Base-by-base conservation (phyloP, 306 rosid species). In the Morella rubra region DNA sequence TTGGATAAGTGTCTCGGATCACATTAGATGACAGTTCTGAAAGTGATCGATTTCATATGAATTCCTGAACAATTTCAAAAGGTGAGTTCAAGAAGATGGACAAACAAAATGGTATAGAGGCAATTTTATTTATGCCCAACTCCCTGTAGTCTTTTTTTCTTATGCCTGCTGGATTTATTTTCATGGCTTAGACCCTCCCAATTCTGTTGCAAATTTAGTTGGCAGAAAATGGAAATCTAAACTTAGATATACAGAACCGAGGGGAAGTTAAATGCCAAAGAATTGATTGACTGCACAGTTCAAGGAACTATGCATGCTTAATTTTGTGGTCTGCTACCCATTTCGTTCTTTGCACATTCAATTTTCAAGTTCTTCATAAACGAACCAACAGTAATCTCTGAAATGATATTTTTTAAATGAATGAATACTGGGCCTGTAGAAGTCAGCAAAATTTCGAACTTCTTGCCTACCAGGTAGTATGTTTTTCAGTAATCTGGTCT, bases 401-500 rank as follows among this genome's bases (percentile, higher is more conserved):
- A 14, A 42, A 65, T 9, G 24, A 61, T 32, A 61, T 32, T 61
- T 12, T 61, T 5, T 27, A 61, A 13, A 61, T 61, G 68, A 61
- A 32, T 19, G 27, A 13, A 13, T 6, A 8, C 4, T 0, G 6
- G 32, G 44, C 68, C n/a, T 6, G 32, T 24, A 27, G 44, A 60
- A 60, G 20, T 20, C 37, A 14, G 1, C 56, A 14, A 56, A 32
- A 50, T 64, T 53, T 73, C 54, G 59, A 62, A 80, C 65, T 40
- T 64, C 49, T 55, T 79, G 70, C 61, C 32, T 44, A 19, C 41
- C 2, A 27, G 41, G 52, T 67, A 77, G 69, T 32, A 74, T 61
- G 53, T 66, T 52, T 37, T 40, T 27, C 52, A 66, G 46, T 75
- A 52, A 66, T 72, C 64, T 81, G 47, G 72, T 74, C 71, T 69